A percentile compares a stretch with the other conserved stretches of the same genome.
Conservation (phyloP, 2,329 filamentous ascomycete genomes). For the Pestalotiopsis sp. region DNA sequence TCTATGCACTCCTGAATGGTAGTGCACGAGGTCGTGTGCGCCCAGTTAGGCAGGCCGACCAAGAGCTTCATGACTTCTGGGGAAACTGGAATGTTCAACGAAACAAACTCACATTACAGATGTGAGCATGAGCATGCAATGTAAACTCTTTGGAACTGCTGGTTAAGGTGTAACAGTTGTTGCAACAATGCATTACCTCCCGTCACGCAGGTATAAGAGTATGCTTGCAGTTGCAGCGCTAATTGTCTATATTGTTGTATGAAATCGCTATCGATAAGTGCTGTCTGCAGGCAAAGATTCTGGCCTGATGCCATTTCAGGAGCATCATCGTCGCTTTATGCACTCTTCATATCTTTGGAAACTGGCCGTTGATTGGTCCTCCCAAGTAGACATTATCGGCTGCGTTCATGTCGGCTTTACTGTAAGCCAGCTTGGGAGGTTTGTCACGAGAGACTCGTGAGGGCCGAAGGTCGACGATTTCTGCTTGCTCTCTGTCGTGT, state of each 20-base stretch:
- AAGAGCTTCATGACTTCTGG: neutral
- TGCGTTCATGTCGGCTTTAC: no score
- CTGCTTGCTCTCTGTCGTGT: no score
- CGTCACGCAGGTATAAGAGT: neutral
- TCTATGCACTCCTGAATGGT: neutral
- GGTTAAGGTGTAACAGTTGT: neutral
- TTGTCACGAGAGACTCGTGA: no score
- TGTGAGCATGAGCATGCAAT: neutral
- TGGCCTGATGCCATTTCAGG: no score
- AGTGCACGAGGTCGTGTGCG: neutral
- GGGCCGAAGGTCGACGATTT: no score
- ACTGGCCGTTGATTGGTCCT: no score
- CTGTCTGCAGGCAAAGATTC: no score
- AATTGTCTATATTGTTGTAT: slow-evolving; percentile 2
- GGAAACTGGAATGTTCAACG: neutral
- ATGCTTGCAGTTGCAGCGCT: neutral
- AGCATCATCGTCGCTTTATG: no score
- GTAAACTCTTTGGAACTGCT: neutral
- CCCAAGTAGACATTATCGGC: no score
- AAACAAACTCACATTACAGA: neutral
- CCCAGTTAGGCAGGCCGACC: neutral
- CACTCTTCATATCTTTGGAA: no score
- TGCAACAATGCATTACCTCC: neutral
- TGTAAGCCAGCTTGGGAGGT: no score
- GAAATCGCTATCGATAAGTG: no score